Percentiles rank a stretch among this genome's conserved stretches.
Conservation (phyloP, 768 basidiomycete species). For the Mrakia blollopis region DNA sequence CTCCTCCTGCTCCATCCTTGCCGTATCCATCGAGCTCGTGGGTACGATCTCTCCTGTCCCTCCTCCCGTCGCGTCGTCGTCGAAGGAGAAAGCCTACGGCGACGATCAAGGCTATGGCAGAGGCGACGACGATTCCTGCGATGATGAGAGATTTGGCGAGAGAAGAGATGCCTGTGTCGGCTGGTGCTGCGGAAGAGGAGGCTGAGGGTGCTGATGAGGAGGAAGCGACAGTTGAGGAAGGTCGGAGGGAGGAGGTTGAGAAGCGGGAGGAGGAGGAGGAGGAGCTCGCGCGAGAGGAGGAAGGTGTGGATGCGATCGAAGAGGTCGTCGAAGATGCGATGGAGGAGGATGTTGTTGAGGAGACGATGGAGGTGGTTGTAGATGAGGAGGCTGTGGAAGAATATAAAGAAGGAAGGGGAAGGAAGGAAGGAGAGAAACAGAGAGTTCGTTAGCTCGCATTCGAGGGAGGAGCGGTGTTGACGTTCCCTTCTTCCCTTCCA, state of each 20-base stretch:
- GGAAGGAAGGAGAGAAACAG: not conserved
- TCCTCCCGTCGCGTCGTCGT: slow-evolving; percentile 19
- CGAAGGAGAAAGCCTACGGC: slow-evolving; percentile 25
- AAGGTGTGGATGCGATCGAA: not conserved
- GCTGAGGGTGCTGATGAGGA: slow-evolving; percentile 15
- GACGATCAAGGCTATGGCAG: slow-evolving; percentile 12
- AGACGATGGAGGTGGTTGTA: not conserved
- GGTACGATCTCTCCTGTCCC: not conserved
- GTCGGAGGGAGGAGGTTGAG: not conserved
- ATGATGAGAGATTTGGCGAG: slow-evolving; percentile 22
- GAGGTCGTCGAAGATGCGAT: not conserved
- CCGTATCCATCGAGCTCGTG: slow-evolving; percentile 17
- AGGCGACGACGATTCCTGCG: slow-evolving; percentile 15
- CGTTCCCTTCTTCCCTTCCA: not conserved
- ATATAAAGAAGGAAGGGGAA: not conserved
- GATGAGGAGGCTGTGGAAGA: not conserved
- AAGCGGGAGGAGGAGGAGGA: not conserved
- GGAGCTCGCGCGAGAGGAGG: not conserved
- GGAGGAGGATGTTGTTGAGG: not conserved
- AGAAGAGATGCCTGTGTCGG: slow-evolving; percentile 5
- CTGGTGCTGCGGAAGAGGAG: not conserved
- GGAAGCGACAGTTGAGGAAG: slow-evolving; percentile 3
- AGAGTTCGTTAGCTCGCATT: not conserved
- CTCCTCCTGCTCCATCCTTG: not conserved
- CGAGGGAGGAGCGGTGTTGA: not conserved